These are phyloP conservation scores for Wallacemonas sp. DNA, from an alignment of 208 protist genomes.

Conservation along the genomic window DNA sequence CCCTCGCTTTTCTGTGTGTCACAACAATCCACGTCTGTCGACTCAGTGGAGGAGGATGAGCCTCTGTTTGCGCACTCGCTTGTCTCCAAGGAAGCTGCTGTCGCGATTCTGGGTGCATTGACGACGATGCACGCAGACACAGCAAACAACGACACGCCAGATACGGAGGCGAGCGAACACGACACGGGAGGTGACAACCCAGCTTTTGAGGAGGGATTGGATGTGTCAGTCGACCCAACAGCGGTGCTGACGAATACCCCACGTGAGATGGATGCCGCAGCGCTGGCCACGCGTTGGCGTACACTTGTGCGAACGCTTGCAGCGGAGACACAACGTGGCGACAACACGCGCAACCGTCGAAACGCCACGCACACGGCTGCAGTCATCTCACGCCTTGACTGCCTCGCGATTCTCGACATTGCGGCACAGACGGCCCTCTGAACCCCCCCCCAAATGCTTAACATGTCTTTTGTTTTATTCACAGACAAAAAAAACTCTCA, in stretches of 20 bases:
- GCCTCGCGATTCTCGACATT: background rate
- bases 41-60: background rate
- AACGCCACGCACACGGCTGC: background rate
- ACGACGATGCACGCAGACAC: background rate
- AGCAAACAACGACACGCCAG: background rate
- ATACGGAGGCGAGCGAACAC: too few relatives aligned
- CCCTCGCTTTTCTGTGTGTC: background rate
- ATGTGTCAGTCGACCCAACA: too few relatives aligned
- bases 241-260: too few relatives aligned
- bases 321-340: too few relatives aligned
- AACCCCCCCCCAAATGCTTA: too few relatives aligned
- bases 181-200: too few relatives aligned
- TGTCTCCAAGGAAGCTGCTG: background rate
- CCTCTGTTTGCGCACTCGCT: conserved; percentile 3
- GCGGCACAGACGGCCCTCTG: background rate
- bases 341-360: background rate
- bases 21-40: background rate
- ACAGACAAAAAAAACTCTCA: background rate
- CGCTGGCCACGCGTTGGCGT: too few relatives aligned
- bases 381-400: background rate
- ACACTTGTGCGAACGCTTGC: too few relatives aligned
- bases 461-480: background rate
- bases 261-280: too few relatives aligned
- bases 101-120: background rate
- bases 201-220: too few relatives aligned